Evolutionary conservation across 495 filamentous ascomycete genomes (phyloP).

Genomic region (Neurospora terricola): DNA sequence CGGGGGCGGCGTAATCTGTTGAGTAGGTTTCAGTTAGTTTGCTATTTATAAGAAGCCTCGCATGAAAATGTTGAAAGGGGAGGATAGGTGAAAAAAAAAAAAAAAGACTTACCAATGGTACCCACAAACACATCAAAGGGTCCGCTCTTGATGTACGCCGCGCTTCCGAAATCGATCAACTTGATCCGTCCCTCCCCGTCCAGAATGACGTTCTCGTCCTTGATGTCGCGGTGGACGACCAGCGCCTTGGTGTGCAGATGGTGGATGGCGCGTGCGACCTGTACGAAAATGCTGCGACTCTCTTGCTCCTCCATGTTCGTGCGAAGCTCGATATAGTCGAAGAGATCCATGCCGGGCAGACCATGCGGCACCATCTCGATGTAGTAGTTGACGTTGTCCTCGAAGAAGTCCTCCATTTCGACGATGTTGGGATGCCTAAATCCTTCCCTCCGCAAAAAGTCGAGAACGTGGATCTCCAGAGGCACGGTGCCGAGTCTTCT

Average conservation of each 20-base stretch:
- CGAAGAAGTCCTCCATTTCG: constrained; percentile 98
- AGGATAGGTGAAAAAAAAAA: not conserved
- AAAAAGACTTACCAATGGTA: constrained; percentile 69
- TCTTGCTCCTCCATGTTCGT: constrained; percentile 94
- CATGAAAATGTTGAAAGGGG: not conserved
- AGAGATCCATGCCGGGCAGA: constrained; percentile 95
- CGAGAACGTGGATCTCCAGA: constrained; percentile 92
- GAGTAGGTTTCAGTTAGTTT: constrained; percentile 1
- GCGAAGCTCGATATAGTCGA: constrained; percentile 96
- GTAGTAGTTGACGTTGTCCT: constrained; percentile 96
- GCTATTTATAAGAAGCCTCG: not conserved
- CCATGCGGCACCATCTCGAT: constrained; percentile 98
- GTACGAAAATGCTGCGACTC: constrained; percentile 87
- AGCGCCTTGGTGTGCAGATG: constrained; percentile 85
- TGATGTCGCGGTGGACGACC: constrained; percentile 96
- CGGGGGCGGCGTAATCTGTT: constrained; percentile 91
- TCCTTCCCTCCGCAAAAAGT: constrained; percentile 83
- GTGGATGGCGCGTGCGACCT: constrained; percentile 80
- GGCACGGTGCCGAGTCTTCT: constrained; percentile 92
- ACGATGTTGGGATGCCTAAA: constrained; percentile 91
- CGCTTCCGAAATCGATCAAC: constrained; percentile 95
- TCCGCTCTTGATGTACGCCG: constrained; percentile 94
- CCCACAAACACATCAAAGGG: constrained; percentile 99
- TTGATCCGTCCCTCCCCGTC: constrained; percentile 95
- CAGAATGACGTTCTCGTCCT: constrained; percentile 94